phyloP scores from a whole-genome alignment of 139 green algal genomes.

The Eudorina sp. region DNA sequence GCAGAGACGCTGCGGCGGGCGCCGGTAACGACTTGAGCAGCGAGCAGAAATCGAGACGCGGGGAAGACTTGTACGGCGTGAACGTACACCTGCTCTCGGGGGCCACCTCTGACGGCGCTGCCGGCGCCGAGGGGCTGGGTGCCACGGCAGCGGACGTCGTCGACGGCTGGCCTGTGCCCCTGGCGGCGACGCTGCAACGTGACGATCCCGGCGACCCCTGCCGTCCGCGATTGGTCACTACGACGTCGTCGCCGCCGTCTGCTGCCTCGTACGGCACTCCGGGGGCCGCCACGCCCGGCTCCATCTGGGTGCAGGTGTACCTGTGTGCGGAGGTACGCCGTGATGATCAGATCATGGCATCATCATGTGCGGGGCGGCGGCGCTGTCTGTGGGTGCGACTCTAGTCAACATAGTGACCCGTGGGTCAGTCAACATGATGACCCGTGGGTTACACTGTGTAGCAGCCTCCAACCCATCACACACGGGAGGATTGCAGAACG shows the following conservation, averaged over 20 bases:
- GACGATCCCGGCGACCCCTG: neutral
- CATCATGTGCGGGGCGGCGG: neutral
- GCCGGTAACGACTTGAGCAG: no score
- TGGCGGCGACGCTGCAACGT: neutral
- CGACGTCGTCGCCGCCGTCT: no score
- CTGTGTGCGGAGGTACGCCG: neutral
- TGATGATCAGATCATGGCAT: neutral
- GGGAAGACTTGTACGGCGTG: neutral
- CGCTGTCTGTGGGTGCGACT: no score
- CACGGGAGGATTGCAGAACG: neutral
- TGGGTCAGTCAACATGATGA: neutral
- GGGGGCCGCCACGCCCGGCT: neutral
- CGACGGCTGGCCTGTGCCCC: neutral
- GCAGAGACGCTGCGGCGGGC: no score
- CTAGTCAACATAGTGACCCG: no score
- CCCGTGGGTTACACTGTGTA: neutral
- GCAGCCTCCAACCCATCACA: neutral
- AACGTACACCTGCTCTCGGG: neutral
- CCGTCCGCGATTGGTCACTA: no score
- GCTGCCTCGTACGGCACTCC: no score
- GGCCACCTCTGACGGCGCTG: neutral
- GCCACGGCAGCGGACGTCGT: neutral
- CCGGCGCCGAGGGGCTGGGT: no score
- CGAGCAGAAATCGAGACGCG: no score
- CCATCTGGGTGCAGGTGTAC: neutral